Evolutionary conservation across 2,329 filamentous ascomycete genomes (phyloP), one percentile per base, ranked within the genome.

Genomic region (Scedosporium boydii): DNA sequence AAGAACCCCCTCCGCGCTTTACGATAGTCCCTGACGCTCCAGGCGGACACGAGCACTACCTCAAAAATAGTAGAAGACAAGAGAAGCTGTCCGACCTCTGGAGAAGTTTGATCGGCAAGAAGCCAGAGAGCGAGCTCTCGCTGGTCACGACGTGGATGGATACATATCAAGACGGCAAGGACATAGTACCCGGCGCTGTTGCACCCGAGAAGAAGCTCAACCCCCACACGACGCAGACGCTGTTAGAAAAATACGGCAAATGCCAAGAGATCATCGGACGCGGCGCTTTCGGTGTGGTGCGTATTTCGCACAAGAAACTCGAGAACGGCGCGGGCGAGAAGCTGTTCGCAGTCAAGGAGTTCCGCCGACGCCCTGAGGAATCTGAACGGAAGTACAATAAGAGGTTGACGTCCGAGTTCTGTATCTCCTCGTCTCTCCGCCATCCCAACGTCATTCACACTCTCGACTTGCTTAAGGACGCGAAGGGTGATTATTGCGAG

Each of bases 381-480:
- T 96, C 91, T 14, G 88, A 93, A 69, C 96, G 96, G 78, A 96
- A 96, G 73, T 99, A 98, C 75, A 96, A 95, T 81, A 99, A 98
- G 74, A 89, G 95, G 27, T 82, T 99, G 61, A 98, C 95, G 1
- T 93, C 93, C 59, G 95, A 99, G 72, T 99, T 99, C 74, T 98
- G 95, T 77, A 98, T 99, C 69, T 98, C 95, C 1, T 98, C 93
- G 0, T 96, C 93, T 9, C 85, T 99, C 65, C 90, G 93, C 66
- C 95, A 99, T 72, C 93, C 95, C 14, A 99, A 99, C 72, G 91
- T 99, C 70, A 99, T 99, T 69, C 95, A 97, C 75, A 99, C 95
- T 0, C 84, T 99, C 61, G 95, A 99, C 72, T 83, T 99, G 10
- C 83, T 99, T 48, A 91, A 97, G 75, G 95, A 99, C 71, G 87